Evolutionary conservation across 2,329 filamentous ascomycete genomes (phyloP).

Genomic region (Coniochaeta sp.): DNA sequence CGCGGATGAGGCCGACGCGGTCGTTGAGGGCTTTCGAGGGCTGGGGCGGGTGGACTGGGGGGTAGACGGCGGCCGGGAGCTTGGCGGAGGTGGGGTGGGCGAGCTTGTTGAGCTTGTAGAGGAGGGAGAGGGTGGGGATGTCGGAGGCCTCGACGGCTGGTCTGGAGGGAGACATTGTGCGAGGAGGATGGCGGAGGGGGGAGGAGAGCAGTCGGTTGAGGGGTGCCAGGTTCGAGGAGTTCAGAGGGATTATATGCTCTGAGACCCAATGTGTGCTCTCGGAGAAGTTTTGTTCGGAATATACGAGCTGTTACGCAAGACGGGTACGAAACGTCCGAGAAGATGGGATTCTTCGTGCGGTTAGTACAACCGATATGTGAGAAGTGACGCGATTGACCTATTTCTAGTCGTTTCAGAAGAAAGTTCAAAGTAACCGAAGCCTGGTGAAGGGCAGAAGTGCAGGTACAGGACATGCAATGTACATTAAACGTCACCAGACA

Average conservation of each 20-base stretch:
- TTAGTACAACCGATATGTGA: too few relatives aligned
- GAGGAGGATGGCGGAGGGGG: neutral
- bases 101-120: conserved; percentile 57
- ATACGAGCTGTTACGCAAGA: too few relatives aligned
- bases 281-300: too few relatives aligned
- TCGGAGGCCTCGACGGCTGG: conserved; percentile 23
- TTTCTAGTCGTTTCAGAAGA: too few relatives aligned
- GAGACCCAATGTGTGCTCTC: too few relatives aligned
- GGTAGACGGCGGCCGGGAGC: conserved; percentile 12
- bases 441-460: neutral
- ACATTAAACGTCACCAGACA: too few relatives aligned
- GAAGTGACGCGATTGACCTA: too few relatives aligned
- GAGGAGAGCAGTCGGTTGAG: neutral
- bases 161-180: neutral
- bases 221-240: neutral
- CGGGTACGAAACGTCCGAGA: too few relatives aligned
- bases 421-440: neutral
- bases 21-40: conserved; percentile 55
- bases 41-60: conserved; percentile 11
- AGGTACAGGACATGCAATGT: too few relatives aligned
- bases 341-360: too few relatives aligned
- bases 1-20: conserved; percentile 61
- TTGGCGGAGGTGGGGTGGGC: conserved; percentile 9
- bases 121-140: conserved; percentile 55
- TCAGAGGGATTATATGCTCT: neutral